Percentiles rank a stretch among this genome's conserved stretches.
Conservation (phyloP, 2,329 filamentous ascomycete species). For the Aureobasidium sp. region DNA sequence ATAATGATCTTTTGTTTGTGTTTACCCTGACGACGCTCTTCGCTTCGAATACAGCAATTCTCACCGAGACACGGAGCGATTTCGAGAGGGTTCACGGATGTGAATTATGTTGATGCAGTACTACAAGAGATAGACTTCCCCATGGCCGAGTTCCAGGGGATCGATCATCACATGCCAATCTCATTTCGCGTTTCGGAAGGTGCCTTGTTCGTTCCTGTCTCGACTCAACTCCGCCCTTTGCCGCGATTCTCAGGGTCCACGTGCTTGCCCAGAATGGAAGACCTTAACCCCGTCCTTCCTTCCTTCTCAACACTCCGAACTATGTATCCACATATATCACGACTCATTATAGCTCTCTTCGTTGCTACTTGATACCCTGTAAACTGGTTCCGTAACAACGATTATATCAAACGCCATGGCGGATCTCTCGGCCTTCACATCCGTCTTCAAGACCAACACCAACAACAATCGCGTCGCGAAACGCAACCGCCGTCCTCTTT, state of each 20-base stretch:
- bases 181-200: slow-evolving; percentile 1
- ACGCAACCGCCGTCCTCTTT: slow-evolving; percentile 18
- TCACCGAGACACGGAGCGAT: neutral
- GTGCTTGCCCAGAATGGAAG: neutral
- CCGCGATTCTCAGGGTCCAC: slow-evolving; percentile 10
- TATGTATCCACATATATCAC: neutral
- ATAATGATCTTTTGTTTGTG: neutral
- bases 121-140: neutral
- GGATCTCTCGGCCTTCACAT: neutral
- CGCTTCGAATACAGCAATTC: neutral
- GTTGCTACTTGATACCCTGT: too few relatives aligned
- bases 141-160: neutral
- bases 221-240: neutral
- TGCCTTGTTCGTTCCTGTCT: neutral
- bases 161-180: slow-evolving; percentile 2
- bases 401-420: neutral
- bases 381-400: too few relatives aligned
- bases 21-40: slow-evolving; percentile 5
- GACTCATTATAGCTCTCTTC: neutral
- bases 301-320: neutral
- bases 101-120: neutral
- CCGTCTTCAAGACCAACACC: neutral
- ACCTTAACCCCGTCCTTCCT: slow-evolving; percentile 1
- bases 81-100: neutral
- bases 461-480: slow-evolving; percentile 10